phyloP scores from a whole-genome alignment of 2,329 filamentous ascomycete species.

The Gnomoniopsis sp. region DNA sequence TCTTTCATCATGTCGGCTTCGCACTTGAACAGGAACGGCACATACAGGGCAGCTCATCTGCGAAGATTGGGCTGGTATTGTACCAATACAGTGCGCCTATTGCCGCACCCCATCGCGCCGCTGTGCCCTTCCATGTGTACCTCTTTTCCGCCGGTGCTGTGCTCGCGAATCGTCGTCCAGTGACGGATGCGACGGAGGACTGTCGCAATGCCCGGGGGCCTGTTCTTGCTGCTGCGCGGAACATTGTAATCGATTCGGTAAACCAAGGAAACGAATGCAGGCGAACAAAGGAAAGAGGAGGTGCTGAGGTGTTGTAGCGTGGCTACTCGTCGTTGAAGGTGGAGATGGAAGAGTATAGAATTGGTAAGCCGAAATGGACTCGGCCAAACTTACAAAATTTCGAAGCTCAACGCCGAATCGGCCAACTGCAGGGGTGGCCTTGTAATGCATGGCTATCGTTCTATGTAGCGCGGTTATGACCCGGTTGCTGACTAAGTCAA shows the following conservation, averaged over 20 bases:
- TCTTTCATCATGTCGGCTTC: not conserved
- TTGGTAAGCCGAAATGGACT: not conserved
- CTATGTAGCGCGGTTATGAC: too few relatives aligned
- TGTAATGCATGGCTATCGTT: too few relatives aligned
- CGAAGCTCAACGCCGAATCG: not conserved
- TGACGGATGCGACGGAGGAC: conserved; percentile 34
- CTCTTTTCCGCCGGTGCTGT: conserved; percentile 60
- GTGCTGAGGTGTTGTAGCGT: not conserved
- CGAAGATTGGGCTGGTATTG: conserved; percentile 84
- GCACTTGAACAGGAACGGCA: conserved; percentile 15
- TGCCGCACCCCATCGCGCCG: conserved; percentile 71
- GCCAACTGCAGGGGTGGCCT: not conserved
- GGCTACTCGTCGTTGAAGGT: not conserved
- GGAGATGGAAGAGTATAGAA: not conserved
- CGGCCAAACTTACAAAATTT: not conserved
- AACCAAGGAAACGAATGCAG: conserved; percentile 3
- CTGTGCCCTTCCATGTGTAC: conserved; percentile 77
- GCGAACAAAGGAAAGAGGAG: conserved; percentile 18
- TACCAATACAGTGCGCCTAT: conserved; percentile 85
- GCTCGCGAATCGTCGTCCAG: conserved; percentile 49
- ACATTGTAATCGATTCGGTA: conserved; percentile 38
- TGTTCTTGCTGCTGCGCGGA: conserved; percentile 48
- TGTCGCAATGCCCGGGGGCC: conserved; percentile 44
- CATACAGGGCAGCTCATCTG: conserved; percentile 76
- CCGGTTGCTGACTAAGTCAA: not conserved